Evolutionary conservation across 2,329 filamentous ascomycete genomes (phyloP).

Genomic region (Lachnellula arida): DNA sequence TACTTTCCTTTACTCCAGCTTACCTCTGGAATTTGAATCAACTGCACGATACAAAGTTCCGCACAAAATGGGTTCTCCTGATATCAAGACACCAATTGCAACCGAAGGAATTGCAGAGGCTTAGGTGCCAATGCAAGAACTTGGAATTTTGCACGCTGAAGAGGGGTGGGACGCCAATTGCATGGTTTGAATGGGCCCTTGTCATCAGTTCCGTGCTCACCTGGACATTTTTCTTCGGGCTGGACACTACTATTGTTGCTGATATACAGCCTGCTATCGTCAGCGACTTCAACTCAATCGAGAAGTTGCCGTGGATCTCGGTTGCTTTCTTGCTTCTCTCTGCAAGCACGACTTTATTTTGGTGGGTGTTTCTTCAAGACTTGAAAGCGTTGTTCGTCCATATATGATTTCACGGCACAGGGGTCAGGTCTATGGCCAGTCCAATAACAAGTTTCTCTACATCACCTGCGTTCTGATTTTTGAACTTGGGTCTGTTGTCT

Average conservation of each 20-base stretch:
- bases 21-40: no score
- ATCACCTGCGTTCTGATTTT: conserved; percentile 8
- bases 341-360: neutral
- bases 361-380: neutral
- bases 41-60: conserved; percentile 17
- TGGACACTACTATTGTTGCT: conserved; percentile 45
- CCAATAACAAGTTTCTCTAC: conserved; percentile 10
- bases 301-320: conserved; percentile 37
- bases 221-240: conserved; percentile 1
- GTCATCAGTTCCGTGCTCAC: neutral
- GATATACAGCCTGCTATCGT: conserved; percentile 39
- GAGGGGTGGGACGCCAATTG: neutral
- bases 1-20: no score
- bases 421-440: conserved; percentile 26
- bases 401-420: neutral
- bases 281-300: conserved; percentile 31
- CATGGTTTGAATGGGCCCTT: neutral
- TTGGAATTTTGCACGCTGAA: neutral
- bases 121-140: neutral
- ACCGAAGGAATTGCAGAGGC: neutral
- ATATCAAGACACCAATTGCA: neutral
- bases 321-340: conserved; percentile 7
- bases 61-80: neutral
- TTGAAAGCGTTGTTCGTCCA: neutral
- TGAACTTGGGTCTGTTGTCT: conserved; percentile 24